Evolutionary conservation across 2,329 filamentous ascomycete species (phyloP).

Genomic region (Epichloe gansuensis): DNA sequence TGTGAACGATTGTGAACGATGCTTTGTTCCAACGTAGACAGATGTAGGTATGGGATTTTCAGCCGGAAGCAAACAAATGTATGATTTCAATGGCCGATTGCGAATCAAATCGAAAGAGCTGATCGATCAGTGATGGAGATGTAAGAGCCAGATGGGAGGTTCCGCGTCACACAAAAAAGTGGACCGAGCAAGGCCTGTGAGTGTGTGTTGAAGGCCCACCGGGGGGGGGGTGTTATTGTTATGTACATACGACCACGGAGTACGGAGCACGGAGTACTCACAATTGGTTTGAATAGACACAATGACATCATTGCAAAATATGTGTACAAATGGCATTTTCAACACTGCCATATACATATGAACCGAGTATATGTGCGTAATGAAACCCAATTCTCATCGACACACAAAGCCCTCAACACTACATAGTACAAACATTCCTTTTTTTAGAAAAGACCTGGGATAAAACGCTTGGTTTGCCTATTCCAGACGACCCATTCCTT

Average conservation of each 20-base stretch:
- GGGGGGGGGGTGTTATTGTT: too few species aligned
- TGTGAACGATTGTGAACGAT: background rate
- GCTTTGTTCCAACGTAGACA: background rate
- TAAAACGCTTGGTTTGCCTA: slow-evolving; percentile 31
- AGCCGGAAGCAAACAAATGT: background rate
- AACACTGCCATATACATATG: too few species aligned
- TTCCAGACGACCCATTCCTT: slow-evolving; percentile 36
- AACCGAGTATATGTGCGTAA: too few species aligned
- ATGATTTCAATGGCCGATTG: background rate
- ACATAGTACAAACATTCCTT: background rate
- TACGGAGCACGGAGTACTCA: too few species aligned
- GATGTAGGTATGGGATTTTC: background rate
- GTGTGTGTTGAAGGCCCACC: background rate
- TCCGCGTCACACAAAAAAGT: background rate
- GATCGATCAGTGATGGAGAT: background rate
- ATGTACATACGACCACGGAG: too few species aligned
- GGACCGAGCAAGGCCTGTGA: background rate
- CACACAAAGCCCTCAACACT: background rate
- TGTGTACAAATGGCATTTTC: too few species aligned
- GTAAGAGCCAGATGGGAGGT: background rate
- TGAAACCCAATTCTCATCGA: too few species aligned
- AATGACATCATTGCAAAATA: too few species aligned
- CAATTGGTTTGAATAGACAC: too few species aligned
- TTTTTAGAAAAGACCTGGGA: slow-evolving; percentile 21
- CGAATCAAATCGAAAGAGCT: background rate